Percentiles rank a stretch among this genome's conserved stretches.
phyloP scores from a whole-genome alignment of 2,329 filamentous ascomycete genomes.

The Zasmidium cellare region DNA sequence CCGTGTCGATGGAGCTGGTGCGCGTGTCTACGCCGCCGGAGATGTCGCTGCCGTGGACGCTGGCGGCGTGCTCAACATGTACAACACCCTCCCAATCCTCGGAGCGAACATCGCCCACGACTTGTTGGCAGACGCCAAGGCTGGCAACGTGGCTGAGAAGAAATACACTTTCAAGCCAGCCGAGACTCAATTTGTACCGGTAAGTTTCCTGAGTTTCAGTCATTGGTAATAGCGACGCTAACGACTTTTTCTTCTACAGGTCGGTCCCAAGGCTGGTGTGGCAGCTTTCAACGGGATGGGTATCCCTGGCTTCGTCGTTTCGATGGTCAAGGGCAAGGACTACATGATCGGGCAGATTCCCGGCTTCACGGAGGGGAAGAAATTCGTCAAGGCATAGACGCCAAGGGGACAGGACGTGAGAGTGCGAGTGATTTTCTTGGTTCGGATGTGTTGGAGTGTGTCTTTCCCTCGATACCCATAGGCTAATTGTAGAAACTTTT shows the following conservation, averaged over 20 bases:
- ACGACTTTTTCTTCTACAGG: conserved; percentile 2
- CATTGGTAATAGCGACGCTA: background rate
- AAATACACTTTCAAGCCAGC: conserved; percentile 28
- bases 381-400: conserved; percentile 27
- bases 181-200: conserved; percentile 32
- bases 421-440: too few relatives aligned
- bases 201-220: conserved; percentile 16
- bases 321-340: conserved; percentile 38
- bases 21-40: conserved; percentile 50
- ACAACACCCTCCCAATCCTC: conserved; percentile 41
- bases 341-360: conserved; percentile 33
- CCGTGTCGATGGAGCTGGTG: conserved; percentile 46
- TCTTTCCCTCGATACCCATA: background rate
- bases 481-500: background rate
- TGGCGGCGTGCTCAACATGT: conserved; percentile 45
- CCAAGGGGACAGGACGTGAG: too few relatives aligned
- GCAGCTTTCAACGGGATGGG: conserved; percentile 36
- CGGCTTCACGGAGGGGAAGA: conserved; percentile 29
- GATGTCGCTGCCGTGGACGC: conserved; percentile 47
- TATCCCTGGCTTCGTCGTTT: conserved; percentile 37
- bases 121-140: conserved; percentile 36
- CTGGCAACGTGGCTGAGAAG: conserved; percentile 26
- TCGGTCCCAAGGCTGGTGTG: conserved; percentile 35
- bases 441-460: too few relatives aligned
- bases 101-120: conserved; percentile 50